These are phyloP conservation scores for Lentinula sp. DNA, from an alignment of 768 basidiomycete genomes.

Conservation along the genomic window DNA sequence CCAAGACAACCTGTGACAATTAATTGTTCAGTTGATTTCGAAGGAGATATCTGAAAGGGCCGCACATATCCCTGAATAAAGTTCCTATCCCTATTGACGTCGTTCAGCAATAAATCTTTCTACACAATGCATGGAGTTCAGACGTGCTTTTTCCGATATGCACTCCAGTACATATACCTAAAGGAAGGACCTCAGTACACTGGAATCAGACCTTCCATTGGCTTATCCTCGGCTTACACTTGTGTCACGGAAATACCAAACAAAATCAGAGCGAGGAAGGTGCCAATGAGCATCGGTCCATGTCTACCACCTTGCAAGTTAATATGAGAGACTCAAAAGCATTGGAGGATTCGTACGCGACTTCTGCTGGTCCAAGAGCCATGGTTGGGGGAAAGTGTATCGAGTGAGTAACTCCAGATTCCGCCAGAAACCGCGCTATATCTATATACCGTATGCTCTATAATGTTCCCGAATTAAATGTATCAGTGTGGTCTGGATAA, in stretches of 20 bases:
- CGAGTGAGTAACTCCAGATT: neutral
- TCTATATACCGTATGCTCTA: neutral
- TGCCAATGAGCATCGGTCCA: constrained; percentile 9
- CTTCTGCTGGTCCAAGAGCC: neutral
- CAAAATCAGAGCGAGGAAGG: constrained; percentile 2
- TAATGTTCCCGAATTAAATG: neutral
- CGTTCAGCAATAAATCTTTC: neutral
- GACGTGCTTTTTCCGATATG: constrained; percentile 1
- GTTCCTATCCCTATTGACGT: neutral
- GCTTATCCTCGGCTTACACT: neutral
- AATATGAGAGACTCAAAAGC: neutral
- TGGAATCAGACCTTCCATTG: neutral
- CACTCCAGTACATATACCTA: constrained; percentile 6
- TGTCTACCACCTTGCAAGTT: neutral
- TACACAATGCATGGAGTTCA: neutral
- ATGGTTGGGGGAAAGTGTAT: neutral
- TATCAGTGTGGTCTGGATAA: neutral
- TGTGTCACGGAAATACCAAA: constrained; percentile 8
- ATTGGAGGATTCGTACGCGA: neutral
- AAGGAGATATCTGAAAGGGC: neutral
- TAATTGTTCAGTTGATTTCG: too few species aligned
- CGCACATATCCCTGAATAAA: neutral
- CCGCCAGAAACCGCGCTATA: neutral
- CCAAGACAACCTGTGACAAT: neutral
- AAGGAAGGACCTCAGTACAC: too few species aligned